Base-by-base conservation (phyloP, 2,329 filamentous ascomycete species). In the Penicillium janthinellum region DNA sequence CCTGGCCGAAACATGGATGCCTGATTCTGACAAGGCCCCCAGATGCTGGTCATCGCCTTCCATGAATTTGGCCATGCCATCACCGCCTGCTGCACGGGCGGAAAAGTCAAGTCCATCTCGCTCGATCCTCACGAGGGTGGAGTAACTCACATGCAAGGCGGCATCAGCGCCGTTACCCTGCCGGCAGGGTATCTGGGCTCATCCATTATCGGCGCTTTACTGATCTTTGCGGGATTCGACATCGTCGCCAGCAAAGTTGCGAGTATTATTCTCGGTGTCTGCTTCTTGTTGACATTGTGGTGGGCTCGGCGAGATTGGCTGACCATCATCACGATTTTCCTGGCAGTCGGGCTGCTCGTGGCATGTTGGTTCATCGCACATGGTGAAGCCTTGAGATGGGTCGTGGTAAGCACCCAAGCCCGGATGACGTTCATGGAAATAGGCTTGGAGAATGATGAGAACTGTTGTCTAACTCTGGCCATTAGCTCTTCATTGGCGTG, bases 11-110 rank as follows among this genome's bases (percentile, higher is more conserved):
- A 14, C n/a, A 7, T 42, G 38, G 51, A 20, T 39, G 20, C 22
- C 15, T 41, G 20, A 7, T 42, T 45, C 39, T 62, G 42, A 68
- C 31, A 8, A 28, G 2, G 28, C 4, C 11, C 37, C 8, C 28
- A 90, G 87, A 92, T 92, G 90, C 83, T 93, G 20, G 89, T 91
- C 54, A 92, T 93, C 64, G 90, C 90, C 39, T 93, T 92, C 75
- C 90, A 93, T 77, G 90, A 93, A 69, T 84, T 92, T 70, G 86
- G 88, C 12, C 90, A 93, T 75, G 90, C 90, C 51, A 84, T 91
- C 67, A 86, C 86, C 1, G 88, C 89, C 41, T 84, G 88, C 63
- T 84, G 87, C 60, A 93, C 90, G 0, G 90, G 90, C 56, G 90
- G 90, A 4, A 82, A 80, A 57, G 90, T 93, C 65, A 86, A 91